These are phyloP conservation scores for Caloboletus firmus DNA, from an alignment of 1,284 basidiomycete species.

Conservation along the genomic window DNA sequence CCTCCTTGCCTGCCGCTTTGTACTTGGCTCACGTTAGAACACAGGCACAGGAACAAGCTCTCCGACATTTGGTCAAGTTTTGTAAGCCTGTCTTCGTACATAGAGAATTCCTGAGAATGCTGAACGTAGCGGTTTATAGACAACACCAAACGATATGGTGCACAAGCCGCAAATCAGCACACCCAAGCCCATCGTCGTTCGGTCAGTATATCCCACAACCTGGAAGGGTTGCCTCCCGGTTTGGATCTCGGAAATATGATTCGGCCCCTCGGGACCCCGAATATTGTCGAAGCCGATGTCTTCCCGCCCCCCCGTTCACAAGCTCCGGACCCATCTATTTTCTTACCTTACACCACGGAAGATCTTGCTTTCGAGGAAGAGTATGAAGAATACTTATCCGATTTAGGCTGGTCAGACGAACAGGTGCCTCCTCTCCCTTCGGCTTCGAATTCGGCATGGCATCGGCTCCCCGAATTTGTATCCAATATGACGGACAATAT, in stretches of 20 bases:
- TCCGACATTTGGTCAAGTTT: slow-evolving; percentile 92
- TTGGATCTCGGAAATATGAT: slow-evolving; percentile 72
- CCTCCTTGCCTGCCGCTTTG: slow-evolving; percentile 2
- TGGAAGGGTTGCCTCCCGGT: slow-evolving; percentile 75
- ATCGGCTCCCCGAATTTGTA: slow-evolving; percentile 67
- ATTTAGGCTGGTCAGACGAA: slow-evolving; percentile 70
- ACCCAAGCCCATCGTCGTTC: slow-evolving; percentile 66
- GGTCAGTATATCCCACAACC: slow-evolving; percentile 75
- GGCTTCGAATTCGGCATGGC: slow-evolving; percentile 62
- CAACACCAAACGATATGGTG: slow-evolving; percentile 79
- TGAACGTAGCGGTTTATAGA: slow-evolving; percentile 44
- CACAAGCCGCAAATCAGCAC: slow-evolving; percentile 55
- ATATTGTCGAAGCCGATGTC: slow-evolving; percentile 73
- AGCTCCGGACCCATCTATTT: slow-evolving; percentile 79
- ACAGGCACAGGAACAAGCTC: slow-evolving; percentile 94
- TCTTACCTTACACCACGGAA: slow-evolving; percentile 81
- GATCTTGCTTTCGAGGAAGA: slow-evolving; percentile 87
- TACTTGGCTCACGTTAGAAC: slow-evolving; percentile 9
- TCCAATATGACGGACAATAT: slow-evolving; percentile 76
- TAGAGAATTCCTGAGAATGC: not conserved
- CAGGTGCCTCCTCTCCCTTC: slow-evolving; percentile 46
- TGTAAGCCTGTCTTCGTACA: slow-evolving; percentile 53
- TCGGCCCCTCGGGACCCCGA: slow-evolving; percentile 74
- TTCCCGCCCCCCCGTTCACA: slow-evolving; percentile 82
- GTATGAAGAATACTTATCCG: slow-evolving; percentile 85